Evolutionary conservation across 2,329 filamentous ascomycete species (phyloP).

Genomic region (Curvularia lunata): DNA sequence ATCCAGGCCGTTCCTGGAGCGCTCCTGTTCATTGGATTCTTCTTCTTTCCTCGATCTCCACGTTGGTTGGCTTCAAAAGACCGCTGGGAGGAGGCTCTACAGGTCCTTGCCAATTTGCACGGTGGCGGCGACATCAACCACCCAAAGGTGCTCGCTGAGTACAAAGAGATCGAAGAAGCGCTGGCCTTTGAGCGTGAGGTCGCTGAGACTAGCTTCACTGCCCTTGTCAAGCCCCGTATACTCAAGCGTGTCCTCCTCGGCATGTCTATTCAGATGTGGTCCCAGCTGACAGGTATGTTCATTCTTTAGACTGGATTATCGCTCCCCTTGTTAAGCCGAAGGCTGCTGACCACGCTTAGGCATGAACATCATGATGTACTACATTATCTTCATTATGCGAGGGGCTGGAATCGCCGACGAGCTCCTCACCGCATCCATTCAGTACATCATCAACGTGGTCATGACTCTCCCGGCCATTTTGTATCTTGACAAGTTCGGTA

Average conservation of each 20-base stretch:
- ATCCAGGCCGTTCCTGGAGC: constrained; percentile 52
- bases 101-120: constrained; percentile 61
- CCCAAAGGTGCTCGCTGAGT: constrained; percentile 67
- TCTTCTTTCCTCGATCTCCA: constrained; percentile 60
- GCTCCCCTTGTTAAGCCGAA: too few relatives aligned
- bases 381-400: constrained; percentile 67
- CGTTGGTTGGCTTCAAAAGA: constrained; percentile 74
- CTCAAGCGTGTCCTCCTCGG: constrained; percentile 64
- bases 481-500: constrained; percentile 65
- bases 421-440: constrained; percentile 66
- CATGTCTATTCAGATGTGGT: constrained; percentile 66
- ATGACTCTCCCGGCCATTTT: constrained; percentile 66
- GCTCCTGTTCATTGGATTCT: constrained; percentile 49
- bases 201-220: constrained; percentile 57
- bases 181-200: constrained; percentile 62
- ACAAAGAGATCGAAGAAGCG: constrained; percentile 65
- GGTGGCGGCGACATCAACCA: constrained; percentile 63
- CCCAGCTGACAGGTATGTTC: constrained; percentile 66
- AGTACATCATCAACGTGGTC: constrained; percentile 69
- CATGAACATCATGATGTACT: constrained; percentile 35
- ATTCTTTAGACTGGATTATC: constrained; percentile 43
- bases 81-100: constrained; percentile 69
- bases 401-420: constrained; percentile 63
- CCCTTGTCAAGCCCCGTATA: constrained; percentile 60
- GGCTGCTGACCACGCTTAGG: background rate